These are phyloP conservation scores for Dictyostelium brefeldianum DNA, from an alignment of 78 protist species.

Conservation along the genomic window DNA sequence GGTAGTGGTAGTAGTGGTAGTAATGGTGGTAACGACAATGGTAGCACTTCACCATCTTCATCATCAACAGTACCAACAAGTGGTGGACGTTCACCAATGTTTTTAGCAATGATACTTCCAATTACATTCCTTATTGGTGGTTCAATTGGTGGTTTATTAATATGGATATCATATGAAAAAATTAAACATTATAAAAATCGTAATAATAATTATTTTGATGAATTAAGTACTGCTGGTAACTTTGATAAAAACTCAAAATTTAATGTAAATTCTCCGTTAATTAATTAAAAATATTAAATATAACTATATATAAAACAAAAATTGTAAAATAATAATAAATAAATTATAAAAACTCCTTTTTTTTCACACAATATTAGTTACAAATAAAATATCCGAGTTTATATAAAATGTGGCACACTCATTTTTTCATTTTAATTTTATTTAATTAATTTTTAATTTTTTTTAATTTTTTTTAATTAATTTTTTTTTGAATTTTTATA, in stretches of 20 bases:
- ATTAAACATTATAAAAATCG: background rate
- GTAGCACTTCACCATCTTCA: background rate
- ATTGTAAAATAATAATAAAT: no score
- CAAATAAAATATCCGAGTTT: no score
- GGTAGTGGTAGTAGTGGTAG: background rate
- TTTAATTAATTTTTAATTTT: background rate
- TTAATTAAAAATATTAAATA: no score
- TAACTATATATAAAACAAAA: no score
- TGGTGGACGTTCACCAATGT: background rate
- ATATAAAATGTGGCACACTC: no score
- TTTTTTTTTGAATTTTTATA: background rate
- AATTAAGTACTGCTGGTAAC: background rate
- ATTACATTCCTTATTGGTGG: background rate
- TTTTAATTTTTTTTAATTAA: background rate
- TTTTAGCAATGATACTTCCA: background rate
- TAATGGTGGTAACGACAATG: background rate
- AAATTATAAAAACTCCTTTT: no score
- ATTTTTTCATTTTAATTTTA: background rate
- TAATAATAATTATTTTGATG: background rate
- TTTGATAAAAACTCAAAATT: background rate
- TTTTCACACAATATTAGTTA: no score
- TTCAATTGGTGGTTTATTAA: background rate
- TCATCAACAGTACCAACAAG: no score
- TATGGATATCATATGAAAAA: background rate
- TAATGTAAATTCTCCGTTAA: background rate